Base-by-base conservation (phyloP, 2,329 filamentous ascomycete species). In the Colletotrichum higginsianum region DNA sequence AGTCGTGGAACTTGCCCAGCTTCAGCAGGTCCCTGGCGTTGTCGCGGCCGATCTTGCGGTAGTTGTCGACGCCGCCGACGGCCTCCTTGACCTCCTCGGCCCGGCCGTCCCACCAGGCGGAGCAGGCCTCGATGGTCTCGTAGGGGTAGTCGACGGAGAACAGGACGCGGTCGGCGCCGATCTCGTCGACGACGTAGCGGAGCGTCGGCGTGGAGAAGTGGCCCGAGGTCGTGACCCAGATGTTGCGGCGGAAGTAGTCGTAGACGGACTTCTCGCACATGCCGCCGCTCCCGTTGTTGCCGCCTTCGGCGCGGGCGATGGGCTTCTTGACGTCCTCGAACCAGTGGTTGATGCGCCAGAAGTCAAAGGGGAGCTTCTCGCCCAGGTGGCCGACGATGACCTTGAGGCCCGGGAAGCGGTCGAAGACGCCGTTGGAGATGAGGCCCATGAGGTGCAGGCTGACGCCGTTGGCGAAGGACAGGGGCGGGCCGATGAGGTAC, bases 401-500 rank as follows among this genome's bases (percentile, higher is more conserved):
- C 26, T 26, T 26, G 26, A 26, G 26, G 26, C 3, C 3, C 3
- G 85, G 85, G 66, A 84, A 81, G 23, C 85, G 79, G 67, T 87
- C 85, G 58, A 87, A 86, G n/a, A 86, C 84, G 56, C 85, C 85
- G 72, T 86, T 86, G 61, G 83, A 84, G 16, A 86, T 80, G 79
- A 87, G 83, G 18, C 85, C 84, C 13, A 92, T 0, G 26, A 86
- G 79, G 76, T 92, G 90, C 0, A 91, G 84, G 70, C 83, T 86
- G 66, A 91, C 88, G 7, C 86, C 89, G 0, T 90, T 85, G 3
- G 88, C 88, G 61, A 91, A 91, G 66, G 83, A 86, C 8, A 90
- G 82, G 0, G 89, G 88, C 1, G 89, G 88, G 0, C 90, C 90
- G 55, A 91, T 80, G 38, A 91, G 85, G 84, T 86, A 91, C 76